Evolutionary conservation across 1,139 yeast genomes (phyloP).

Genomic region (Pichia sp.): DNA sequence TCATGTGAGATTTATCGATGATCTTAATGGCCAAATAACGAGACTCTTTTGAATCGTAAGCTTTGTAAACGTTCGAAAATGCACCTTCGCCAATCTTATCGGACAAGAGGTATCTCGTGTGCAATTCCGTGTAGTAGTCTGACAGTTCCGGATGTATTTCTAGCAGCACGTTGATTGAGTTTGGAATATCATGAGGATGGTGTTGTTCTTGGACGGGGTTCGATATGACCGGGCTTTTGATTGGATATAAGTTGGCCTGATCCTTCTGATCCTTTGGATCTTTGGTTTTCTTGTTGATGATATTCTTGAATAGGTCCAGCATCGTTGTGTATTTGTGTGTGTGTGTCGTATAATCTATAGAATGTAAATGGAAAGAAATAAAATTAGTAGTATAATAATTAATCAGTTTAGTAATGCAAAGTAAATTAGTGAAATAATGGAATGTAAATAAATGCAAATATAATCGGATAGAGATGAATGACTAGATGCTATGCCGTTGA

Average conservation of each 20-base stretch:
- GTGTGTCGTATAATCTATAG: neutral
- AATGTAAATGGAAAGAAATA: neutral
- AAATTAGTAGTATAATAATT: no score
- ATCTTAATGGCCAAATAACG: conserved; percentile 50
- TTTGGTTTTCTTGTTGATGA: conserved; percentile 21
- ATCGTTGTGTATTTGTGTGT: conserved; percentile 13
- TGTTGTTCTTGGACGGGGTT: neutral
- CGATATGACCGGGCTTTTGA: neutral
- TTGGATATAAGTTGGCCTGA: neutral
- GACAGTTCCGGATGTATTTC: conserved; percentile 19
- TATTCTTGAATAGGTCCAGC: conserved; percentile 30
- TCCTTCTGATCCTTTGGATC: conserved; percentile 7
- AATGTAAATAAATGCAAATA: neutral
- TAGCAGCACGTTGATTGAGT: conserved; percentile 8
- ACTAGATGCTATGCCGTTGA: neutral
- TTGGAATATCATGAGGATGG: conserved; percentile 1
- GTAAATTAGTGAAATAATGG: neutral
- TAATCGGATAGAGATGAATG: neutral
- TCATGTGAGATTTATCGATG: conserved; percentile 55
- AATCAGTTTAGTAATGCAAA: neutral
- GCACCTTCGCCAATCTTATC: conserved; percentile 60
- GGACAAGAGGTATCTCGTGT: conserved; percentile 36
- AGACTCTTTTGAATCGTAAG: conserved; percentile 39
- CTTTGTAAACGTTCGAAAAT: conserved; percentile 54
- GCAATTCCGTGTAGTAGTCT: conserved; percentile 29